Conservation (phyloP, 305 asterid species). For the Solanum hybrid region DNA sequence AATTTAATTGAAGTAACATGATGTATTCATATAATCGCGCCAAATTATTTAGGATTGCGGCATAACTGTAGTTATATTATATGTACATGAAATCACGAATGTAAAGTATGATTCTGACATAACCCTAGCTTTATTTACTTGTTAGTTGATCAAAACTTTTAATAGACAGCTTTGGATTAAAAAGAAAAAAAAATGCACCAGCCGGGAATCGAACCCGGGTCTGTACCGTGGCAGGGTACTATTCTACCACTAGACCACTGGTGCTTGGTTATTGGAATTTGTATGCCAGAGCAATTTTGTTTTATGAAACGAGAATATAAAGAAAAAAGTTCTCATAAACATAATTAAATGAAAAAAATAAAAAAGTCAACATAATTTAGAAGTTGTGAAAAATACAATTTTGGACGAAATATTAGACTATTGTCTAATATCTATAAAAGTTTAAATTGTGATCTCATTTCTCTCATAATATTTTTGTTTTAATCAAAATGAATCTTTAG, state of each 20-base stretch:
- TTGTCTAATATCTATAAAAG: neutral
- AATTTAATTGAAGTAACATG: neutral
- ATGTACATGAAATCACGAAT: neutral
- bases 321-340: neutral
- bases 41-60: neutral
- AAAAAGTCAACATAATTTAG: neutral
- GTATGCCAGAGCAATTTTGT: too few relatives aligned
- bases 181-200: conserved; percentile 23
- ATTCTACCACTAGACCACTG: neutral
- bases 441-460: too few relatives aligned
- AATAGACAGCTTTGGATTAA: too few relatives aligned
- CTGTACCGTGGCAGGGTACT: conserved; percentile 73
- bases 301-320: too few relatives aligned
- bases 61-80: too few relatives aligned
- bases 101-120: neutral
- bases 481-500: neutral
- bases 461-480: too few relatives aligned
- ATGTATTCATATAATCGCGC: neutral
- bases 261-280: neutral
- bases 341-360: too few relatives aligned
- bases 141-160: too few relatives aligned
- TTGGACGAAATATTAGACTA: neutral
- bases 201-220: conserved; percentile 77
- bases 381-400: neutral
- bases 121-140: too few relatives aligned